phyloP scores from a whole-genome alignment of 169 alveolate species.

The Eimeria brunetti region DNA sequence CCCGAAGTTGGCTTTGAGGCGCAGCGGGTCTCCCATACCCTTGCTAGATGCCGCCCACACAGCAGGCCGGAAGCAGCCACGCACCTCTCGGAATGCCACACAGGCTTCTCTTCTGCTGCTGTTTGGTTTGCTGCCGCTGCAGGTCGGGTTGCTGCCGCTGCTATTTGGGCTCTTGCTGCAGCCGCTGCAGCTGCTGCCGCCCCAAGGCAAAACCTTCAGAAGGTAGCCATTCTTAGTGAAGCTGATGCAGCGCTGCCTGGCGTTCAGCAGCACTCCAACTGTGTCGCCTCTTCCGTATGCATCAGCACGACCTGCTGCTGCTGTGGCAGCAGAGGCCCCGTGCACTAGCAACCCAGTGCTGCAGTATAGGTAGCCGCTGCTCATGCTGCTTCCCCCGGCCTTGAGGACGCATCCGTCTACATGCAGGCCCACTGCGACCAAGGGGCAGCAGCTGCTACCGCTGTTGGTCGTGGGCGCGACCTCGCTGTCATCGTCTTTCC shows the following conservation, averaged over 20 bases:
- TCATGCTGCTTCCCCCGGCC: constrained; percentile 75
- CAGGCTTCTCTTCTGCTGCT: not conserved
- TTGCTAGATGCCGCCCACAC: constrained; percentile 73
- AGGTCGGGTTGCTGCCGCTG: not conserved
- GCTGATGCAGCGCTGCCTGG: constrained; percentile 46
- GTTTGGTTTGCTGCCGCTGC: not conserved
- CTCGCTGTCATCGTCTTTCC: not conserved
- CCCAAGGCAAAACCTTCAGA: constrained; percentile 17
- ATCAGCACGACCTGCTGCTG: constrained; percentile 72
- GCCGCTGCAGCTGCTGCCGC: constrained; percentile 7
- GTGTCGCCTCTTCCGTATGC: constrained; percentile 80
- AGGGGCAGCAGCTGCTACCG: constrained; percentile 13
- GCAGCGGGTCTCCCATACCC: not conserved
- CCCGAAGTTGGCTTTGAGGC: constrained; percentile 82
- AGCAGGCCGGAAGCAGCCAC: constrained; percentile 79
- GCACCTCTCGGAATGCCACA: constrained; percentile 53
- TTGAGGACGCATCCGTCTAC: constrained; percentile 80
- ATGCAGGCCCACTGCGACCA: constrained; percentile 78
- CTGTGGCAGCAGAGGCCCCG: constrained; percentile 55
- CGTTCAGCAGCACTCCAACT: constrained; percentile 80
- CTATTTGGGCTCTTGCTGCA: not conserved
- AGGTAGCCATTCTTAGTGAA: constrained; percentile 83
- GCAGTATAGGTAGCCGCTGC: constrained; percentile 82
- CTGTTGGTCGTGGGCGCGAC: not conserved
- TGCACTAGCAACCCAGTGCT: constrained; percentile 75